These are phyloP conservation scores for Beauveria australis DNA, from an alignment of 2,329 filamentous ascomycete genomes.

Conservation along the genomic window DNA sequence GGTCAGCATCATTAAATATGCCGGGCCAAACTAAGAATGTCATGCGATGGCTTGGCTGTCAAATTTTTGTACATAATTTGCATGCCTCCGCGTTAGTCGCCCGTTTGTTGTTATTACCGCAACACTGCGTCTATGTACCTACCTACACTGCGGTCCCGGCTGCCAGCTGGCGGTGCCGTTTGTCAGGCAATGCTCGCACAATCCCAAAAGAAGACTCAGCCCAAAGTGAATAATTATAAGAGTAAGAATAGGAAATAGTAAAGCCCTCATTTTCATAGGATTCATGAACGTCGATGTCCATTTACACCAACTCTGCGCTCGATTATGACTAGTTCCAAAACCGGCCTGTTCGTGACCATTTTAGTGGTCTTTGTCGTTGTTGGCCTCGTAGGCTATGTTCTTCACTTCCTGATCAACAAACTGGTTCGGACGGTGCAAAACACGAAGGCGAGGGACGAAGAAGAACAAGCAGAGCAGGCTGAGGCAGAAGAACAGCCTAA, in stretches of 20 bases:
- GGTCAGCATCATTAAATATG: not conserved
- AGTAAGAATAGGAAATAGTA: too few relatives aligned
- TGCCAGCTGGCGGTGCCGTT: constrained; percentile 1
- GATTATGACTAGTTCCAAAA: constrained; percentile 3
- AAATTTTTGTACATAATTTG: too few relatives aligned
- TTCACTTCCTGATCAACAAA: not conserved
- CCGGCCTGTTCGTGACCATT: constrained; percentile 6
- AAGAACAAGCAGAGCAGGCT: not conserved
- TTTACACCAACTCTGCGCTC: not conserved
- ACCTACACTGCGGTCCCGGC: not conserved
- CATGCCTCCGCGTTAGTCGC: too few relatives aligned
- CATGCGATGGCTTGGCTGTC: not conserved
- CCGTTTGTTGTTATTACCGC: not conserved
- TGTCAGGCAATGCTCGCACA: not conserved
- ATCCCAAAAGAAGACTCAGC: not conserved
- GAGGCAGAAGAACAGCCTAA: not conserved
- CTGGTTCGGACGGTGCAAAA: not conserved
- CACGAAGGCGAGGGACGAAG: constrained; percentile 1
- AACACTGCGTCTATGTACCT: not conserved
- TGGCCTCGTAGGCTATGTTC: not conserved
- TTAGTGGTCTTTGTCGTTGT: constrained; percentile 1
- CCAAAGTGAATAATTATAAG: not conserved
- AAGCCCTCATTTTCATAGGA: too few relatives aligned
- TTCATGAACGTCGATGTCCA: not conserved
- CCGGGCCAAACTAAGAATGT: not conserved